Base-by-base conservation (phyloP, 371 early-diverging fungal genomes). In the Batrachochytrium dendrobatidis region DNA sequence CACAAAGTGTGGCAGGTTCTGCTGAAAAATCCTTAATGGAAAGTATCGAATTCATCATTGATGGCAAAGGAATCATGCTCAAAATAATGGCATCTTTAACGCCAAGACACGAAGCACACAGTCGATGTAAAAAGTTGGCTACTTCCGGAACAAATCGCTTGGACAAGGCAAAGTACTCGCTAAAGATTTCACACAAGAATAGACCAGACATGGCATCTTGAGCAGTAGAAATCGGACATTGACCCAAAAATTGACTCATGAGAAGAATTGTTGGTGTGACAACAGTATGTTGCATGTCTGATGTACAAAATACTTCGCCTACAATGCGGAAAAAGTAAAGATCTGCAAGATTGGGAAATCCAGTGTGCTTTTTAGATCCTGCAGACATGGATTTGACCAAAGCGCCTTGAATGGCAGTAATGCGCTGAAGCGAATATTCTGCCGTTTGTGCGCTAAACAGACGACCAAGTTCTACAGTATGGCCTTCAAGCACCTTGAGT, bases 131-230 rank as follows among this genome's bases (percentile, higher is more conserved):
- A 64, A 86, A 92, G 75, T 85, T 86, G 55, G 90, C 63, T 0
- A 74, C 83, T 70, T 94, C 95, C 1, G 96, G 95, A 2, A 91
- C 68, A 55, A 84, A 81, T n/a, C 94, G 83, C 58, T 89, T 88
- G 0, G 92, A 82, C 26, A 86, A 69, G 7, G 74, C 34, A 72
- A 91, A 87, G 54, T 77, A 86, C 83, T 90, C 89, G 57, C 71
- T 68, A 32, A 88, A 69, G 30, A 89, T 60, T 49, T 84, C 78
- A 50, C 87, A 85, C 30, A 94, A 66, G 56, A 86, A 83, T 56
- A 94, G 59, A 4, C 91, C 94, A 4, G 80, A 74, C 1, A 83
- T 74, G 10, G 88, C 58, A 64, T 90, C 91, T 20, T 77, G 61
- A 52, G 80, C 71, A n/a, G 72, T 73, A 18, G 61, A 59, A n/a